These are phyloP conservation scores for Fraxinus latifolia DNA, from an alignment of 305 asterid species.

Conservation along the genomic window DNA sequence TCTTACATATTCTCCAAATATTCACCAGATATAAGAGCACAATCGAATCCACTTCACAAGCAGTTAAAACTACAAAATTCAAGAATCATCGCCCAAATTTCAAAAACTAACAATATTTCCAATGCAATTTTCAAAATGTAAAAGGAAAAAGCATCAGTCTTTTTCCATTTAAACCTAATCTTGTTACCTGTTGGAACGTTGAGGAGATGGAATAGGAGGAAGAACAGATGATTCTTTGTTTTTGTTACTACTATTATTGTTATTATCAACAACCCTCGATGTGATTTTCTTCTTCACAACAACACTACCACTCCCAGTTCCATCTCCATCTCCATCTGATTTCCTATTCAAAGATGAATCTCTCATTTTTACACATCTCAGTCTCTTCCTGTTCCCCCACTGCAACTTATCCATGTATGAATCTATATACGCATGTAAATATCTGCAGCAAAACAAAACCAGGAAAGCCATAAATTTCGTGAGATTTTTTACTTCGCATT, in stretches of 20 bases:
- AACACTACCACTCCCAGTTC: slow-evolving; percentile 34
- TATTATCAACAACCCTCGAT: slow-evolving; percentile 57
- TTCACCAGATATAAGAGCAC: slow-evolving; percentile 16
- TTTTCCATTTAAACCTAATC: background rate
- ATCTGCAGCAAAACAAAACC: slow-evolving; percentile 25
- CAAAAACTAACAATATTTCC: background rate
- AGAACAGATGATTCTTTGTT: slow-evolving; percentile 38
- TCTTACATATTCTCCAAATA: slow-evolving; percentile 14
- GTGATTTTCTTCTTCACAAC: slow-evolving; percentile 74
- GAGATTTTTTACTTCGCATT: slow-evolving; percentile 26
- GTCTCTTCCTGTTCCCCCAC: slow-evolving; percentile 76
- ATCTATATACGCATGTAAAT: slow-evolving; percentile 4
- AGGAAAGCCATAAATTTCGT: background rate
- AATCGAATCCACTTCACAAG: background rate
- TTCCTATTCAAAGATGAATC: slow-evolving; percentile 58
- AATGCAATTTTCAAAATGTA: slow-evolving; percentile 8
- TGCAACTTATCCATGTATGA: slow-evolving; percentile 64
- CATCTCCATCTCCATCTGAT: slow-evolving; percentile 44
- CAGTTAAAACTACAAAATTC: background rate
- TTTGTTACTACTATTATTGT: slow-evolving; percentile 15
- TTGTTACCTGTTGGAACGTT: slow-evolving; percentile 58
- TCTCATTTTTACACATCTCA: slow-evolving; percentile 63
- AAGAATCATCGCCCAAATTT: background rate
- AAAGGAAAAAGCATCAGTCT: slow-evolving; percentile 5
- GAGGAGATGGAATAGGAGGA: slow-evolving; percentile 64